These are phyloP conservation scores for Starmerella tilneyi DNA, from an alignment of 805 yeast species.

Conservation along the genomic window DNA sequence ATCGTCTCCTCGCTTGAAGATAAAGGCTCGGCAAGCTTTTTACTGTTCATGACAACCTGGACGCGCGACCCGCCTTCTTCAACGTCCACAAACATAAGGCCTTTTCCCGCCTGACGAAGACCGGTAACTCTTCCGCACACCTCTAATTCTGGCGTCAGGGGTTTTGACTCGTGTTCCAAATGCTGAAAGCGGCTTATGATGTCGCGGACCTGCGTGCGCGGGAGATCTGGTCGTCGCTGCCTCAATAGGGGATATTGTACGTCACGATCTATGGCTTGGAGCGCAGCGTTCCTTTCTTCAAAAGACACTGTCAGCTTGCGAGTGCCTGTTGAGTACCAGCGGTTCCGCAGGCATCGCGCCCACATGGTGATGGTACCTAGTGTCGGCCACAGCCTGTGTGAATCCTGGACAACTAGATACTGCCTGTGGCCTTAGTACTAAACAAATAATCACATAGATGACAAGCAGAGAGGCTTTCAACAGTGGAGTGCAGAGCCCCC, in stretches of 20 bases:
- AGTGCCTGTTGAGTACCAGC: constrained; percentile 8
- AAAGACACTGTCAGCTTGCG: constrained; percentile 16
- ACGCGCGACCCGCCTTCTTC: constrained; percentile 43
- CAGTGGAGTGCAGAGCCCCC: no score
- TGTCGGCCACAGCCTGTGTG: no score
- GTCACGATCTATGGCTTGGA: not conserved
- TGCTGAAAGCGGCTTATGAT: not conserved
- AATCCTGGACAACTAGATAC: no score
- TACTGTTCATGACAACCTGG: constrained; percentile 54
- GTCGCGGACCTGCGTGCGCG: constrained; percentile 4
- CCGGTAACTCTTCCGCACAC: constrained; percentile 45
- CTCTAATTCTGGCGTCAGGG: constrained; percentile 15
- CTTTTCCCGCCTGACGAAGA: constrained; percentile 57
- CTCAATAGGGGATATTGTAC: constrained; percentile 14
- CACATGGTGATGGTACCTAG: no score
- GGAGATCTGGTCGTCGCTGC: not conserved
- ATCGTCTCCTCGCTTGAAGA: constrained; percentile 37
- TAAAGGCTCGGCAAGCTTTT: constrained; percentile 33
- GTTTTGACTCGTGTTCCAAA: constrained; percentile 13
- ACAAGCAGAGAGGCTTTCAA: no score
- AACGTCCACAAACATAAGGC: constrained; percentile 59
- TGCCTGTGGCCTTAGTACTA: no score
- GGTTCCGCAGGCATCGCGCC: not conserved
- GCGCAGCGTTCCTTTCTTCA: constrained; percentile 20
- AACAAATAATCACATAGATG: no score